A percentile compares a stretch with the other conserved stretches of the same genome.
Evolutionary conservation across 805 yeast species (phyloP).

Genomic region (Metschnikowia chrysomelidarum): DNA sequence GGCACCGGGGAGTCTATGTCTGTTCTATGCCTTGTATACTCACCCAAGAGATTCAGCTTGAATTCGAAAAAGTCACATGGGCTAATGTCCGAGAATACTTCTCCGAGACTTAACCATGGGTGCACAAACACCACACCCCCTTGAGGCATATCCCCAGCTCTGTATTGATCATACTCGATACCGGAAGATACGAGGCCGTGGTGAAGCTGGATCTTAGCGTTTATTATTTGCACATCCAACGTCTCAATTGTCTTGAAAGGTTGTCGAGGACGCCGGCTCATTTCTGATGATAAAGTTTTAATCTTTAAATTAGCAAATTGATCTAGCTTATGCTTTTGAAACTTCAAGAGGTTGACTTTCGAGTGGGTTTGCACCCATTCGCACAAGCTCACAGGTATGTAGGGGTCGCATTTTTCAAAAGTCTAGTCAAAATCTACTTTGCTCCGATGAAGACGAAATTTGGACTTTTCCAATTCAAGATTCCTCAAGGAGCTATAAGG

Average conservation of each 20-base stretch:
- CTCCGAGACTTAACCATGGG: constrained; percentile 6
- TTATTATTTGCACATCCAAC: constrained; percentile 12
- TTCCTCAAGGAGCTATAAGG: no score
- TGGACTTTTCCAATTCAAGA: no score
- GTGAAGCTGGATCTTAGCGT: constrained; percentile 11
- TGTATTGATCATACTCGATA: constrained; percentile 14
- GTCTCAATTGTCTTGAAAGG: constrained; percentile 8
- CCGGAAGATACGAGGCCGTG: constrained; percentile 4
- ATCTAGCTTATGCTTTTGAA: no score
- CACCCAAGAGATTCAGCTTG: constrained; percentile 11
- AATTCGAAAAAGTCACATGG: constrained; percentile 13
- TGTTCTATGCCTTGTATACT: constrained; percentile 7
- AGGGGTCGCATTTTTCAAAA: no score
- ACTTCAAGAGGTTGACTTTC: no score
- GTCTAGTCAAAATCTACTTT: no score
- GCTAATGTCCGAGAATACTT: constrained; percentile 9
- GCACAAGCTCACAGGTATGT: no score
- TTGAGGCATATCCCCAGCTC: constrained; percentile 11
- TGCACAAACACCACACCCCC: constrained; percentile 2
- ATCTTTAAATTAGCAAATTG: constrained; percentile 1
- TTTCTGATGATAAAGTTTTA: constrained; percentile 5
- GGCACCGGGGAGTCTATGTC: constrained; percentile 13
- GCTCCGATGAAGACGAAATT: no score
- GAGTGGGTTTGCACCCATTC: no score
- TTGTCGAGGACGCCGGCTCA: constrained; percentile 12